Evolutionary conservation across 2,329 filamentous ascomycete genomes (phyloP), one percentile per base, ranked within the genome.

Genomic region (Colletotrichum tanaceti): DNA sequence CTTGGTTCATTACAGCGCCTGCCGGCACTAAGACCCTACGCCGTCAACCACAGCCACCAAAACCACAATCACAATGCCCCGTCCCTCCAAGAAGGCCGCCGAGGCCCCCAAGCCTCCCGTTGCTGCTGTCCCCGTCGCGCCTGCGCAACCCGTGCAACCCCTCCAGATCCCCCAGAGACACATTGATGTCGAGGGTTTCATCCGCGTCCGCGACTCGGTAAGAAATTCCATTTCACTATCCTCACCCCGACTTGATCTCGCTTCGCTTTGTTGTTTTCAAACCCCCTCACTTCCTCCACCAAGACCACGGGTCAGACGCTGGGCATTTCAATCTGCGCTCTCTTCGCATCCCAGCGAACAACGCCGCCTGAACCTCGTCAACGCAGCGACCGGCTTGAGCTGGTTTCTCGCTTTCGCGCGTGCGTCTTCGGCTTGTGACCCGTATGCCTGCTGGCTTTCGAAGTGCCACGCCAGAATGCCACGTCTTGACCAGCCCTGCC

Each of bases 141-240:
- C 76, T 64, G 75, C 79, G 46, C 73, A 78, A 64, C 79, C 82
- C 57, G 67, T 71, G 43, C 64, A 63, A 32, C 64, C 68, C 20
- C 73, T 73, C 52, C 73, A 74, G 63, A 63, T 71, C 58, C 71
- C 66, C 35, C 72, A 73, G 60, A 72, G 68, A 22, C 68, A 83
- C 49, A 87, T 92, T 72, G 89, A 93, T 70, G 85, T 91, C 65
- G 90, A 93, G 67, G 91, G 93, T 79, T 95, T 95, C 78, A 86
- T 93, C 70, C 86, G 90, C 76, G 93, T 94, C 57, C 89, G 93
- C 75, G 93, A 97, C 78, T 90, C 89, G 78, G 93, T 97, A 90
- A 87, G 92, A 62, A 63, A 58, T 47, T 11, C 2, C 16, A 38
- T 70, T 52, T 71, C 65, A 13, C 14, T 20, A 14, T 49, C 2